Conservation (phyloP, 208 protist species). For the Entamoeba histolytica region DNA sequence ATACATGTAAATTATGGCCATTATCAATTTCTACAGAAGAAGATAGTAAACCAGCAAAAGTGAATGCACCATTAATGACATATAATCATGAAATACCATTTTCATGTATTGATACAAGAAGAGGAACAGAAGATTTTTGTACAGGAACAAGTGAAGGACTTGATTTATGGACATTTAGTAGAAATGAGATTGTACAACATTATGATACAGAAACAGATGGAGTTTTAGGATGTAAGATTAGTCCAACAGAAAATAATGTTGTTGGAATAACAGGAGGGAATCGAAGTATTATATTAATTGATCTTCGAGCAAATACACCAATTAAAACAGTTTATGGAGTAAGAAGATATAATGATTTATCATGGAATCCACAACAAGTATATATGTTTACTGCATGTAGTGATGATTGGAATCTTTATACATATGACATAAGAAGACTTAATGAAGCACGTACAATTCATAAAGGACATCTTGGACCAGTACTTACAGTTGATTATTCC, state of each 20-base stretch:
- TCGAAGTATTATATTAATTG: slow-evolving; percentile 1
- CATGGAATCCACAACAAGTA: slow-evolving; percentile 3
- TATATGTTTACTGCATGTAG: slow-evolving; percentile 1
- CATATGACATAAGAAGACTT: slow-evolving; percentile 12
- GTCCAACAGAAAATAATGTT: background rate
- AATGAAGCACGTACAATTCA: background rate
- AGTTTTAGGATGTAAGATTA: background rate
- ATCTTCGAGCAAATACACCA: background rate
- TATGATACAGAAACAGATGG: background rate
- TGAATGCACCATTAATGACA: background rate
- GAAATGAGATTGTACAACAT: background rate
- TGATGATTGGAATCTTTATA: slow-evolving; percentile 13
- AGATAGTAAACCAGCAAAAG: background rate
- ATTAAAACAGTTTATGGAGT: background rate
- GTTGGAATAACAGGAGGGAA: background rate
- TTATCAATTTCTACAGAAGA: background rate
- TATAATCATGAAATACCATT: background rate
- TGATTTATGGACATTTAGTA: background rate
- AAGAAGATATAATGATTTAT: background rate
- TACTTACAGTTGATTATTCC: slow-evolving; percentile 11
- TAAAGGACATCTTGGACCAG: slow-evolving; percentile 7
- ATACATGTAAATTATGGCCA: slow-evolving; percentile 1
- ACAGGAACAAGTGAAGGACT: background rate
- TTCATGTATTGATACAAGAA: background rate
- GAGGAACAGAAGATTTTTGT: background rate